A percentile compares a stretch with the other conserved stretches of the same genome.
Conservation (phyloP, 495 filamentous ascomycete species). For the Penicillium herquei region DNA sequence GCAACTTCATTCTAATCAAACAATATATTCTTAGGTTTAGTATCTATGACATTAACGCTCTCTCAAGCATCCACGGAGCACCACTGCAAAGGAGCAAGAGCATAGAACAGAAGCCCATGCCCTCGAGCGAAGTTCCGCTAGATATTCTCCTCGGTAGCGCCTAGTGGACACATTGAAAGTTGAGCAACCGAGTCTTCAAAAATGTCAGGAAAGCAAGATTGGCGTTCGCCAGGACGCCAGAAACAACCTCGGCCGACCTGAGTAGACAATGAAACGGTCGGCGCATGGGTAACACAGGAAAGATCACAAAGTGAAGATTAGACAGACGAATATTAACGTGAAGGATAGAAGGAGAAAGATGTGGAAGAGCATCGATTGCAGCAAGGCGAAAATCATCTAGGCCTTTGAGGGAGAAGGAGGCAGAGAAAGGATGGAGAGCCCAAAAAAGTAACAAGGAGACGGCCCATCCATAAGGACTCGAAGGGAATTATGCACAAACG, state of each 20-base stretch:
- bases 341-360: neutral
- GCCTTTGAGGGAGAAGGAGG: conserved; percentile 3
- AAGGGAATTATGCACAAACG: conserved; percentile 21
- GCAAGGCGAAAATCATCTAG: conserved; percentile 10
- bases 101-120: neutral
- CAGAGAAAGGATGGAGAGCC: neutral
- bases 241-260: neutral
- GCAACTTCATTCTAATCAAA: neutral
- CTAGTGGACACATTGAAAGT: neutral
- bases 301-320: neutral
- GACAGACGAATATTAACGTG: conserved; percentile 5
- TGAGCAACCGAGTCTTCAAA: neutral
- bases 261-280: neutral
- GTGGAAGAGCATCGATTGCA: neutral
- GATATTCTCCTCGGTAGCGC: neutral
- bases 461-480: neutral
- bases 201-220: neutral
- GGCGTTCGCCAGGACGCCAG: neutral
- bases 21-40: conserved; percentile 2
- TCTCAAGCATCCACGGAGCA: neutral
- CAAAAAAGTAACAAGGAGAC: neutral
- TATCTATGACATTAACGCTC: conserved; percentile 1
- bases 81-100: neutral
- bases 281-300: neutral
- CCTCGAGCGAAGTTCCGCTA: neutral